These are phyloP conservation scores for Rhodotorula taiwanensis DNA, from an alignment of 768 basidiomycete species.

Conservation along the genomic window DNA sequence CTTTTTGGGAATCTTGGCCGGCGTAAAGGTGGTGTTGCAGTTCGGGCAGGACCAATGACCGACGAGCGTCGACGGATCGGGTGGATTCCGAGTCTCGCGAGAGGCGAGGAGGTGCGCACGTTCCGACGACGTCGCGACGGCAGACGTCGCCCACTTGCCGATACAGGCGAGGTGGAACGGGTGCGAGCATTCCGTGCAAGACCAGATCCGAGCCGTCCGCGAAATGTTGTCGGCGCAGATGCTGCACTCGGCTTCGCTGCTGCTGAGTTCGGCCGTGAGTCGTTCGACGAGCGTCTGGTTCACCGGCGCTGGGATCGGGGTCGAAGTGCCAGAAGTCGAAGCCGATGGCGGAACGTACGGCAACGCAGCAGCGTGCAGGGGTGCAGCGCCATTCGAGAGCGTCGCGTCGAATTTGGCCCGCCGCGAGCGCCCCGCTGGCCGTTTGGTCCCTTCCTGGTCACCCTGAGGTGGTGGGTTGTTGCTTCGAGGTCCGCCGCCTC, in stretches of 20 bases:
- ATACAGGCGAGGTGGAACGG: constrained; percentile 92
- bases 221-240: constrained; percentile 70
- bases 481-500: neutral
- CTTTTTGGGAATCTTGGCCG: constrained; percentile 30
- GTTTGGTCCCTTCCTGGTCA: too few species aligned
- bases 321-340: neutral
- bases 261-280: constrained; percentile 63
- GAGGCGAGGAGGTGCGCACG: constrained; percentile 25
- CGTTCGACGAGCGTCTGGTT: constrained; percentile 67
- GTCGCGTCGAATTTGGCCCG: constrained; percentile 21
- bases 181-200: constrained; percentile 78
- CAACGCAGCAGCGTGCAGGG: constrained; percentile 9
- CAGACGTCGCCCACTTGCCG: constrained; percentile 76
- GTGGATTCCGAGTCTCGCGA: constrained; percentile 44
- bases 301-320: constrained; percentile 50
- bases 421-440: neutral
- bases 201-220: constrained; percentile 77
- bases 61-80: constrained; percentile 45
- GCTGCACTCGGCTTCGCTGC: constrained; percentile 60
- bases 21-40: constrained; percentile 61
- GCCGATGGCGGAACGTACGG: constrained; percentile 12
- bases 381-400: constrained; percentile 5
- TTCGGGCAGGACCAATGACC: constrained; percentile 93
- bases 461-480: too few species aligned
- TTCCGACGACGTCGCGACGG: constrained; percentile 41